These are phyloP conservation scores for Meyerozyma sp. DNA, from an alignment of 1,139 yeast species.

Conservation along the genomic window DNA sequence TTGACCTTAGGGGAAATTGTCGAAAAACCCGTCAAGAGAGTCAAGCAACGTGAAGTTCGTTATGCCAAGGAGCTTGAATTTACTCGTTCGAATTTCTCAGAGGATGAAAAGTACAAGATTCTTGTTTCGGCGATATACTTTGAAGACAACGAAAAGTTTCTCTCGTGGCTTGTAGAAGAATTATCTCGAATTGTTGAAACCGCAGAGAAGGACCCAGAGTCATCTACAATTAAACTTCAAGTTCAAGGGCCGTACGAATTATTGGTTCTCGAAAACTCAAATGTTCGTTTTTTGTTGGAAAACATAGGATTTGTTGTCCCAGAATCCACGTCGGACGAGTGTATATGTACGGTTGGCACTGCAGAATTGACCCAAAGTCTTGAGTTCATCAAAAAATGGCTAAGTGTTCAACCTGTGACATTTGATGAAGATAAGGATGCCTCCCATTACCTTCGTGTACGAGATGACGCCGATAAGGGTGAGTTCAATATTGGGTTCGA, in stretches of 20 bases:
- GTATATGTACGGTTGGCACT: conserved; percentile 18
- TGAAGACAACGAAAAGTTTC: conserved; percentile 34
- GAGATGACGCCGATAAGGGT: conserved; percentile 17
- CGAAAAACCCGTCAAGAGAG: conserved; percentile 16
- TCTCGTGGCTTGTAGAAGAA: conserved; percentile 41
- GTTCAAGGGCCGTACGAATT: conserved; percentile 17
- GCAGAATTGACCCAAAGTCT: conserved; percentile 17
- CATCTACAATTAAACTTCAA: conserved; percentile 10
- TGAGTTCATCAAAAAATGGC: conserved; percentile 29
- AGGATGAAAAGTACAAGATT: conserved; percentile 38
- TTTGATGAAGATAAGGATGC: conserved; percentile 44
- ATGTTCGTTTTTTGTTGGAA: conserved; percentile 27
- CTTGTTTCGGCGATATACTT: conserved; percentile 46
- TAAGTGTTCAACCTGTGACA: conserved; percentile 21
- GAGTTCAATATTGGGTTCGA: conserved; percentile 16
- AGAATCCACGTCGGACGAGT: conserved; percentile 27
- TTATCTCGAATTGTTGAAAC: conserved; percentile 26
- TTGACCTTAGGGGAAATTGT: conserved; percentile 49
- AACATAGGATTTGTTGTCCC: conserved; percentile 36
- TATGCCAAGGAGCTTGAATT: conserved; percentile 36
- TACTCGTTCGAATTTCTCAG: conserved; percentile 21
- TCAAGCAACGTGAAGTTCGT: conserved; percentile 15
- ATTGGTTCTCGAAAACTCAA: conserved; percentile 30
- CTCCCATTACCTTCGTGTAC: conserved; percentile 24
- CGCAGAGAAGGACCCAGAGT: conserved; percentile 10